Percentiles rank a stretch among this genome's conserved stretches.
Conservation (phyloP, 345 rosid species). For the Eucalyptus urophylla region DNA sequence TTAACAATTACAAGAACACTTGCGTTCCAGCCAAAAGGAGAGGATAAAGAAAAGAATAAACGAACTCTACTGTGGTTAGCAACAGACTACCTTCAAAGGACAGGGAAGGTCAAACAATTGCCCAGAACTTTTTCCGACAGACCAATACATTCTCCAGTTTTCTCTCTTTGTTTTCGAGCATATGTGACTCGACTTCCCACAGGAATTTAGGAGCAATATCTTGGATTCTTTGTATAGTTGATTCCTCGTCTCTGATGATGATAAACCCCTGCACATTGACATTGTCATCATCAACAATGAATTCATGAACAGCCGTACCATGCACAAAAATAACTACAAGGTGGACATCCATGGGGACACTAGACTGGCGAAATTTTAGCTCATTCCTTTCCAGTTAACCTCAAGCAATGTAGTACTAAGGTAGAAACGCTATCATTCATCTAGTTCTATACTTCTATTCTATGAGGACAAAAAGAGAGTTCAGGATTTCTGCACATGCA, state of each 20-base stretch:
- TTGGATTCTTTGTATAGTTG: constrained; percentile 32
- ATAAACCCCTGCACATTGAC: constrained; percentile 51
- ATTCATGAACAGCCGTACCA: not conserved
- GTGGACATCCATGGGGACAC: not conserved
- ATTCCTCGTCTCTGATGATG: constrained; percentile 72
- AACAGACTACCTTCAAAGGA: not conserved
- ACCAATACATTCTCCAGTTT: constrained; percentile 49
- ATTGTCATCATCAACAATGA: not conserved
- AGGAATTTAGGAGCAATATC: constrained; percentile 61
- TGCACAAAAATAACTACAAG: not conserved
- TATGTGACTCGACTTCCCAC: constrained; percentile 71
- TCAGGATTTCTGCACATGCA: not conserved
- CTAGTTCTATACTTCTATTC: not conserved
- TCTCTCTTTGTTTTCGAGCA: constrained; percentile 44
- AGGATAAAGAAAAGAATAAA: not conserved
- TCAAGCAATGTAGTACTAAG: not conserved
- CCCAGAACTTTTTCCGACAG: constrained; percentile 87
- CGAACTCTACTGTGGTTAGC: not conserved
- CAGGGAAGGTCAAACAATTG: constrained; percentile 15
- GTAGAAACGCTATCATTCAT: not conserved
- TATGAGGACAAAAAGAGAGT: not conserved
- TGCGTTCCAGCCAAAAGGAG: not conserved
- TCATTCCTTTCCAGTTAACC: not conserved
- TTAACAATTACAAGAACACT: not conserved
- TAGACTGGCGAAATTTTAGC: not conserved